These are phyloP conservation scores for Fusarium nematophilum DNA, from an alignment of 2,329 filamentous ascomycete species.

Conservation along the genomic window DNA sequence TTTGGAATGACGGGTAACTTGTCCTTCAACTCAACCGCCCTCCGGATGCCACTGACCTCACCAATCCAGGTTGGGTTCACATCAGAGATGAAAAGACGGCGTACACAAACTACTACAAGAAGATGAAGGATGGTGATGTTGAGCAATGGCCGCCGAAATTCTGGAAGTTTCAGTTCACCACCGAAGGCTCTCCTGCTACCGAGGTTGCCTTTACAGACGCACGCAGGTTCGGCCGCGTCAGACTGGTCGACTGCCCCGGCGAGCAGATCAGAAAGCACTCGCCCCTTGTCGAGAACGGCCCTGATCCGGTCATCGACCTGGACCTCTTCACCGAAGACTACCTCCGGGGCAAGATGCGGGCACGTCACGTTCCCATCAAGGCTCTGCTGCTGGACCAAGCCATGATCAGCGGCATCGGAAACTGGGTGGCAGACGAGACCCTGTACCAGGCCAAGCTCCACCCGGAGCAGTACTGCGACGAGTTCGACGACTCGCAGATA, in stretches of 20 bases:
- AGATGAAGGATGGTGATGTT: constrained; percentile 69
- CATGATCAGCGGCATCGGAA: constrained; percentile 91
- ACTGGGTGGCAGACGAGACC: constrained; percentile 97
- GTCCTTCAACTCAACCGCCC: background rate
- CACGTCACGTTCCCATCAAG: constrained; percentile 88
- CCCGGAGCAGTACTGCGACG: constrained; percentile 92
- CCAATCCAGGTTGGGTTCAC: constrained; percentile 78
- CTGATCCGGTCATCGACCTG: constrained; percentile 88
- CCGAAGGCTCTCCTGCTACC: constrained; percentile 63
- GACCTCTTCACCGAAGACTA: constrained; percentile 82
- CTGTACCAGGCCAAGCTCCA: constrained; percentile 90
- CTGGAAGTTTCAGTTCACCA: constrained; percentile 85
- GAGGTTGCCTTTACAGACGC: constrained; percentile 86
- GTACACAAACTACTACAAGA: constrained; percentile 86
- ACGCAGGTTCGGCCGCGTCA: constrained; percentile 80
- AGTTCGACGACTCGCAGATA: constrained; percentile 78
- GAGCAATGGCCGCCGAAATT: constrained; percentile 86
- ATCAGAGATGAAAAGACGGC: constrained; percentile 82
- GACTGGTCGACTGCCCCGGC: constrained; percentile 83
- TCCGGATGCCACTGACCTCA: constrained; percentile 29
- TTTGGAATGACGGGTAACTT: constrained; percentile 75
- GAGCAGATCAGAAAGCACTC: constrained; percentile 79
- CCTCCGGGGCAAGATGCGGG: constrained; percentile 75
- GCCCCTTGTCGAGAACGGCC: constrained; percentile 91
- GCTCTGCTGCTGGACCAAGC: constrained; percentile 88